A percentile compares a stretch with the other conserved stretches of the same genome.
phyloP scores from a whole-genome alignment of 805 yeast species.

The Debaryomyces castellii region DNA sequence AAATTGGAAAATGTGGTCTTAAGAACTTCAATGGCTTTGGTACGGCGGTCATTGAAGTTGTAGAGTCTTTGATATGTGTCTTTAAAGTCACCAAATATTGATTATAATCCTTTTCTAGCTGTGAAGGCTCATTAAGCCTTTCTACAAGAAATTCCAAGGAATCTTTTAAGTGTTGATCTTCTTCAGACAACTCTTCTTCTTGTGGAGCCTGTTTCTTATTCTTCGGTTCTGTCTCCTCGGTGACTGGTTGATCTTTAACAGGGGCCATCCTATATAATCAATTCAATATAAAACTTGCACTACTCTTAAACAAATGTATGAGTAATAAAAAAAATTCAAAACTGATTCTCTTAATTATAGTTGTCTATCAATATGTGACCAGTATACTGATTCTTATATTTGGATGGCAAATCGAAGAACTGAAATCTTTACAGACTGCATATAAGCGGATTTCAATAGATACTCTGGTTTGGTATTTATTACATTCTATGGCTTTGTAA shows the following conservation, averaged over 20 bases:
- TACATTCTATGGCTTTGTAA: too few relatives aligned
- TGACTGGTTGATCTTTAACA: slow-evolving; percentile 20
- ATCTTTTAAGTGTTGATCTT: slow-evolving; percentile 82
- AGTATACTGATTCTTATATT: not conserved
- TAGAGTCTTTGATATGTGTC: slow-evolving; percentile 80
- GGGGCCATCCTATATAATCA: slow-evolving; percentile 30
- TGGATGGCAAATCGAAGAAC: not conserved
- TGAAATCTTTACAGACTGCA: not conserved
- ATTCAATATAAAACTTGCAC: not conserved
- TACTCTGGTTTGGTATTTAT: too few relatives aligned
- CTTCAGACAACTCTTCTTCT: slow-evolving; percentile 90
- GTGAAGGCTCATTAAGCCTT: slow-evolving; percentile 58
- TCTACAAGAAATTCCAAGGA: slow-evolving; percentile 88
- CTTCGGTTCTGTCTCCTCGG: slow-evolving; percentile 13
- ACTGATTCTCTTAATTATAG: not conserved
- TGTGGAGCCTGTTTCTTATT: slow-evolving; percentile 21
- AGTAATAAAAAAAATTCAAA: not conserved
- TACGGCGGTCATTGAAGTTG: slow-evolving; percentile 98
- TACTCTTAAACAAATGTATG: not conserved
- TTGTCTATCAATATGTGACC: not conserved
- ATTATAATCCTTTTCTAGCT: slow-evolving; percentile 46
- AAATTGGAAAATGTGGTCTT: slow-evolving; percentile 77
- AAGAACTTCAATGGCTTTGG: slow-evolving; percentile 97
- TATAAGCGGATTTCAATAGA: too few relatives aligned
- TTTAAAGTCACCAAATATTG: slow-evolving; percentile 71